Base-by-base conservation (phyloP, 1,139 yeast genomes). In the Nakaseomyces sp. region DNA sequence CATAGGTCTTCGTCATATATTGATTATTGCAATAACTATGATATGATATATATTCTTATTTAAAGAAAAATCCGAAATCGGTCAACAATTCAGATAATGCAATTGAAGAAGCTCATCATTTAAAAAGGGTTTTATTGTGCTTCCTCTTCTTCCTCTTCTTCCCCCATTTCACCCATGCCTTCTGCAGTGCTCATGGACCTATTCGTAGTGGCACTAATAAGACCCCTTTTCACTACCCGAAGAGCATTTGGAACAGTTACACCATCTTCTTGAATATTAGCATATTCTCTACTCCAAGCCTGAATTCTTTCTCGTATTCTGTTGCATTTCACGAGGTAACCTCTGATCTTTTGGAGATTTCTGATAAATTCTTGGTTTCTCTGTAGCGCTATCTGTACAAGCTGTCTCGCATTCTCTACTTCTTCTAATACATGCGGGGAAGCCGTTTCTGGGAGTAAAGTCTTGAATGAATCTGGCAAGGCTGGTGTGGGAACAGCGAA, bases 331-430 rank as follows among this genome's bases (percentile, higher is more conserved):
- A 84, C 77, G 20, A 89, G 68, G 1, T 89, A 93, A 55, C 74
- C 74, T 52, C 96, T 73, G 39, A 91, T 74, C 36, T 72, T 75
- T 19, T 77, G 70, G 60, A 91, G 69, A 50, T 88, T 84, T 56
- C 93, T 74, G 45, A 88, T 81, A 60, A 83, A 89, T 63, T 91
- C 97, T 60, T 86, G 89, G 56, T 87, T 87, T 58, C 96, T 73
- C 65, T 91, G 97, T 42, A 87, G 66, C 0, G 84, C 84, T 40
- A 81, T 77, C 51, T 81, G 87, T 3, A 81, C 71, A 46, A 79
- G 61, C 57, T 81, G 86, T 46, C 87, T 67, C 1, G 82, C 70
- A 41, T 77, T 81, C 51, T 79, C 84, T 2, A 83, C 79, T 20
- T 71, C 72, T 30, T 75, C 80, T 1, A 69, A 64, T n/a, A 66